These are phyloP conservation scores for Eucalyptus sideroxylon DNA, from an alignment of 345 rosid genomes.

Conservation along the genomic window DNA sequence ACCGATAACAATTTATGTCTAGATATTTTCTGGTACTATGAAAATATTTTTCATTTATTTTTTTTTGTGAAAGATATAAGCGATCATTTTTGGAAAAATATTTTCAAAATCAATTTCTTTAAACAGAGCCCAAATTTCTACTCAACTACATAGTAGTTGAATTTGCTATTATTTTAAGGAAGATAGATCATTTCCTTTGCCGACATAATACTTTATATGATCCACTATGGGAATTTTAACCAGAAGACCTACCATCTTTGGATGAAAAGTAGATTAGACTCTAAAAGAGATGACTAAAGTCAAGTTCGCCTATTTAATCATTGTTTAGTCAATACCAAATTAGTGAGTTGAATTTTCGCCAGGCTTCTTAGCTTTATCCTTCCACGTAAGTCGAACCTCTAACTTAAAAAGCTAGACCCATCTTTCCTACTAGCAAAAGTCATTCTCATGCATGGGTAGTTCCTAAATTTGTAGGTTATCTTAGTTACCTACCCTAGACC, in stretches of 20 bases:
- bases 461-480: neutral
- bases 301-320: neutral
- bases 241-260: neutral
- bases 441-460: neutral
- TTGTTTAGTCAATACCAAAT: neutral
- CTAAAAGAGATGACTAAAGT: neutral
- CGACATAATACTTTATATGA: neutral
- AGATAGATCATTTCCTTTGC: neutral
- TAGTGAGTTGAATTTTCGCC: neutral
- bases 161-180: neutral
- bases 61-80: neutral
- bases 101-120: neutral
- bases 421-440: neutral
- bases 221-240: neutral
- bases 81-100: rapidly evolving
- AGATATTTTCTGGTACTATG: neutral
- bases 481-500: neutral
- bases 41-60: neutral
- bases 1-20: neutral
- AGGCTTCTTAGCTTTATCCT: neutral
- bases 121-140: neutral
- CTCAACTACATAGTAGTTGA: neutral
- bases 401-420: neutral
- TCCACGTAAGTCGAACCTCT: neutral
- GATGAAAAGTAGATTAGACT: neutral